Conservation (phyloP, 441 rosid species). For the Metrosideros polymorpha region DNA sequence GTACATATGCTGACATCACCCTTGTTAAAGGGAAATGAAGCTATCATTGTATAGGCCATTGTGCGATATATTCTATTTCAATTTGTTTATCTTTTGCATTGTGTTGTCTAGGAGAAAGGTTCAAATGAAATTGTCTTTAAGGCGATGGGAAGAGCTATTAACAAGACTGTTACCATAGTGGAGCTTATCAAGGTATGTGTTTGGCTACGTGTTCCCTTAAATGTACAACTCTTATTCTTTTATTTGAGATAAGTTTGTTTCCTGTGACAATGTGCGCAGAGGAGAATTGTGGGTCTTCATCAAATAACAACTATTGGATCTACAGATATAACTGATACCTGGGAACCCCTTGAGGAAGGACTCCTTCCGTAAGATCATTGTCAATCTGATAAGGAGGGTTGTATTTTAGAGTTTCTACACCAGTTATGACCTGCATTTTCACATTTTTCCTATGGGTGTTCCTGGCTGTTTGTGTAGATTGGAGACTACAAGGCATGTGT, state of each 20-base stretch:
- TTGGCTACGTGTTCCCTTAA: not conserved
- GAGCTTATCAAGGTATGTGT: constrained; percentile 71
- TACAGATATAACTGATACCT: constrained; percentile 82
- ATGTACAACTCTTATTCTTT: not conserved
- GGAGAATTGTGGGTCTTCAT: constrained; percentile 88
- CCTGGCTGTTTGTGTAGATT: constrained; percentile 24
- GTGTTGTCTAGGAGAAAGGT: constrained; percentile 52
- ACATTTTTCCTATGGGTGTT: not conserved
- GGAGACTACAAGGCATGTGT: constrained; percentile 94
- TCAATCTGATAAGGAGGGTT: not conserved
- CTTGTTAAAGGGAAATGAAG: not conserved
- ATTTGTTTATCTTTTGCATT: not conserved
- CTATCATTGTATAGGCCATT: not conserved
- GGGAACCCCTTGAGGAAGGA: constrained; percentile 99
- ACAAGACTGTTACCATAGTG: constrained; percentile 81
- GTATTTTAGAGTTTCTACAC: not conserved
- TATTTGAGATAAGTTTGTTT: not conserved
- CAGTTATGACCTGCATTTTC: not conserved
- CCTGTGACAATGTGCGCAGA: constrained; percentile 23
- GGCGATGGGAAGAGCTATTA: constrained; percentile 99
- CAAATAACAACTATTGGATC: constrained; percentile 77
- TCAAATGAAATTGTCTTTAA: constrained; percentile 70
- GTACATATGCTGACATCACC: too few species aligned
- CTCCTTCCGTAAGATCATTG: constrained; percentile 66
- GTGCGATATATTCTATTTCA: not conserved